Percentiles rank a stretch among this genome's conserved stretches.
Evolutionary conservation across 2,329 filamentous ascomycete species (phyloP).

Genomic region (Periconia macrospinosa): DNA sequence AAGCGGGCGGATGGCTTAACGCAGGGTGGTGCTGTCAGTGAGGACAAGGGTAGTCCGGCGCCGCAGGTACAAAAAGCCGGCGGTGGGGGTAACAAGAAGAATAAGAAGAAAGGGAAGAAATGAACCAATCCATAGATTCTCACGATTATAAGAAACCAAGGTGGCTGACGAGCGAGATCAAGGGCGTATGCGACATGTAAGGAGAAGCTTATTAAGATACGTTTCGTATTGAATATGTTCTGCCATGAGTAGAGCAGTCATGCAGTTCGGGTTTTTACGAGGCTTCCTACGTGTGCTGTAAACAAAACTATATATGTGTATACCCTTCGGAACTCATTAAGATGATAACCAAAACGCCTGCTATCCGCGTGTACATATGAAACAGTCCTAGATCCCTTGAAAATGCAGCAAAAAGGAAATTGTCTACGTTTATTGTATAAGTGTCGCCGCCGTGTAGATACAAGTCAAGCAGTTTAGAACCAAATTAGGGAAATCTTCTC

Average conservation of each 20-base stretch:
- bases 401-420: neutral
- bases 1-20: constrained; percentile 71
- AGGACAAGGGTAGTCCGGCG: constrained; percentile 53
- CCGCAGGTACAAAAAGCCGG: constrained; percentile 36
- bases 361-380: too few relatives aligned
- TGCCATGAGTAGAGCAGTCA: too few relatives aligned
- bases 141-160: neutral
- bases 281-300: too few relatives aligned
- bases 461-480: neutral
- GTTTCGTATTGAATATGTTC: too few relatives aligned
- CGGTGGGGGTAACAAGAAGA: constrained; percentile 40
- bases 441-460: neutral
- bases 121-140: neutral
- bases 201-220: too few relatives aligned
- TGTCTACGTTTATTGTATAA: neutral
- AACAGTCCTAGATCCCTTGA: too few relatives aligned
- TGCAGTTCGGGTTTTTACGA: too few relatives aligned
- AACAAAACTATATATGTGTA: too few relatives aligned
- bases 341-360: too few relatives aligned
- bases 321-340: too few relatives aligned
- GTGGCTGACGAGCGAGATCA: neutral
- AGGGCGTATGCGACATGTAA: neutral
- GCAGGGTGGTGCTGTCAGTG: constrained; percentile 80
- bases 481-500: neutral
- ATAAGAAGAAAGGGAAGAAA: constrained; percentile 38